phyloP scores from a whole-genome alignment of 139 green algal genomes.

The Tetradesmus lagerheimii region DNA sequence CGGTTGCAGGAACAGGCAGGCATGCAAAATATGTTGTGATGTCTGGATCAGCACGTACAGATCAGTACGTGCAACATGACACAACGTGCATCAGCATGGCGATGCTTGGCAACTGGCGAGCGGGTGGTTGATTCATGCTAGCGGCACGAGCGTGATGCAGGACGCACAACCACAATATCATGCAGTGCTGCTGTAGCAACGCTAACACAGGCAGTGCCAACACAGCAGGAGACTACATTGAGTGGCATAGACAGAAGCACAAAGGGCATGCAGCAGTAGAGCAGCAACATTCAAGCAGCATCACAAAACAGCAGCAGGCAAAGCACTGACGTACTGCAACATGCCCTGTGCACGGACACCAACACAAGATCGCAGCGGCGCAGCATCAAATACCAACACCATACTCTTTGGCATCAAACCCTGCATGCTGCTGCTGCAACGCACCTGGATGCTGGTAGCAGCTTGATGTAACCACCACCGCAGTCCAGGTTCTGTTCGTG shows the following conservation, averaged over 20 bases:
- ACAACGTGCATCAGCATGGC: neutral
- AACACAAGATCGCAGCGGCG: neutral
- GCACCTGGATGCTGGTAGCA: constrained; percentile 73
- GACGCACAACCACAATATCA: no score
- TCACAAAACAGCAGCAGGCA: neutral
- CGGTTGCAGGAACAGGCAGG: neutral
- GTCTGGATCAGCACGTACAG: neutral
- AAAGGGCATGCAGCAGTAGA: no score
- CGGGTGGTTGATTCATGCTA: no score
- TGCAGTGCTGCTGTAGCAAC: no score
- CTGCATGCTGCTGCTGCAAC: neutral
- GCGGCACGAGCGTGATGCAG: no score
- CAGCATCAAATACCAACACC: neutral
- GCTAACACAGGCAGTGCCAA: no score
- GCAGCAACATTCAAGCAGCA: neutral
- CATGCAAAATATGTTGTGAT: neutral
- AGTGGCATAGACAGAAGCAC: no score
- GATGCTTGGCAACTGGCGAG: neutral
- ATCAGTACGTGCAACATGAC: neutral
- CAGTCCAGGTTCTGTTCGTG: constrained; percentile 93
- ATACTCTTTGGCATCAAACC: neutral
- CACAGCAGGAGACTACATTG: no score
- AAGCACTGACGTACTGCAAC: no score
- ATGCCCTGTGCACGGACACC: neutral
- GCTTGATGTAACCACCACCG: constrained; percentile 94